phyloP scores from a whole-genome alignment of 2,329 filamentous ascomycete genomes.

The Paecilomyces formosus region DNA sequence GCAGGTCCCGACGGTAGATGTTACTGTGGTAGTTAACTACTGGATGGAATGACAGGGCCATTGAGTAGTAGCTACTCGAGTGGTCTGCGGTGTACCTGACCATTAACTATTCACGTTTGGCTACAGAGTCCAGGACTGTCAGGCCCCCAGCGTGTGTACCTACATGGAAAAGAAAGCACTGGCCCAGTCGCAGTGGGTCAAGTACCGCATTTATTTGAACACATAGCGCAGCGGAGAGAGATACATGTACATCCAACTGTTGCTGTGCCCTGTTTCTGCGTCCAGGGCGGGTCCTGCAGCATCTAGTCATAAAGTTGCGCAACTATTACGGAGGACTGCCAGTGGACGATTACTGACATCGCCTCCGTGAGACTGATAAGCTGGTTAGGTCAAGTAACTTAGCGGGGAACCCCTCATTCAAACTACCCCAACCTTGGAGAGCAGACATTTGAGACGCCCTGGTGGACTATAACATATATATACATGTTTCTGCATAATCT shows the following conservation, averaged over 20 bases:
- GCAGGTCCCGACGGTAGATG: constrained; percentile 1
- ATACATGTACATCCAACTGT: no score
- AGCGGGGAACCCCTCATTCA: background rate
- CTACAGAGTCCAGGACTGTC: no score
- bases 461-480: background rate
- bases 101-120: background rate
- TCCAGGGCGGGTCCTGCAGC: no score
- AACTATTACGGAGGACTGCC: background rate
- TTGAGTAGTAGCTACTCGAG: no score
- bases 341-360: background rate
- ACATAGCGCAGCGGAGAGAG: no score
- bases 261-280: no score
- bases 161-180: no score
- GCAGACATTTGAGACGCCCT: background rate
- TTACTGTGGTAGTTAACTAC: background rate
- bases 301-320: background rate
- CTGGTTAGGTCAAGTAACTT: background rate
- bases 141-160: no score
- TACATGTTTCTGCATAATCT: background rate
- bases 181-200: no score
- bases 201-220: no score
- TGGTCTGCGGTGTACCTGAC: background rate
- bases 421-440: background rate
- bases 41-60: no score
- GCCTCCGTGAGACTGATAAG: background rate